Conservation (phyloP, 176 grass and related monocot species). For the Musa schizocarpa region DNA sequence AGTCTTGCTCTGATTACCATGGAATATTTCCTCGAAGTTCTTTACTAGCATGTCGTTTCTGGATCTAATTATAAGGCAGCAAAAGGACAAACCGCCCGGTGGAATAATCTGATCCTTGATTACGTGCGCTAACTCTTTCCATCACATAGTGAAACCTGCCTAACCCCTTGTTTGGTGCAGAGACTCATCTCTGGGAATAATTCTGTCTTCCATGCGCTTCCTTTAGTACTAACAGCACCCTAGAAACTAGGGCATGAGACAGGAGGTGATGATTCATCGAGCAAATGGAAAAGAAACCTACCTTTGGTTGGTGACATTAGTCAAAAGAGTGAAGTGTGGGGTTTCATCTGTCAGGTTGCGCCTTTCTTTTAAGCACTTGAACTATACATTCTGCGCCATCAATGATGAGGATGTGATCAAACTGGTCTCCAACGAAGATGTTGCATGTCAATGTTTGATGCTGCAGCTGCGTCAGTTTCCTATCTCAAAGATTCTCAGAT, state of each 20-base stretch:
- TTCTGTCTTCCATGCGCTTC: background rate
- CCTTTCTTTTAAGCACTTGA: no score
- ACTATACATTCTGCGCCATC: no score
- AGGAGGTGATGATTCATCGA: background rate
- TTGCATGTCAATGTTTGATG: no score
- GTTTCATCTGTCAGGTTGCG: no score
- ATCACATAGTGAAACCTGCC: background rate
- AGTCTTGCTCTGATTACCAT: no score
- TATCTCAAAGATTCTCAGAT: background rate
- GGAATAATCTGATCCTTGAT: background rate
- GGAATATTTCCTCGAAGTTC: no score
- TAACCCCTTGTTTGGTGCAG: background rate
- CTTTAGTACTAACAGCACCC: background rate
- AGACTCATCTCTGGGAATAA: background rate
- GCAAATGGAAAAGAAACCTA: no score
- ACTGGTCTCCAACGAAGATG: no score
- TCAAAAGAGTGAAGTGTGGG: background rate
- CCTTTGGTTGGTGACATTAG: background rate
- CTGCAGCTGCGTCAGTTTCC: no score
- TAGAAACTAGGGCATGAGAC: background rate
- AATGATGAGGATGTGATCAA: no score
- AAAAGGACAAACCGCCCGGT: background rate
- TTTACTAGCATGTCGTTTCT: no score
- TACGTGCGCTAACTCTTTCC: background rate
- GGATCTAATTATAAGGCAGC: background rate